Evolutionary conservation across 179 eudicot species (phyloP), one percentile per base, ranked within the genome.

Genomic region (Beta lomatogona): DNA sequence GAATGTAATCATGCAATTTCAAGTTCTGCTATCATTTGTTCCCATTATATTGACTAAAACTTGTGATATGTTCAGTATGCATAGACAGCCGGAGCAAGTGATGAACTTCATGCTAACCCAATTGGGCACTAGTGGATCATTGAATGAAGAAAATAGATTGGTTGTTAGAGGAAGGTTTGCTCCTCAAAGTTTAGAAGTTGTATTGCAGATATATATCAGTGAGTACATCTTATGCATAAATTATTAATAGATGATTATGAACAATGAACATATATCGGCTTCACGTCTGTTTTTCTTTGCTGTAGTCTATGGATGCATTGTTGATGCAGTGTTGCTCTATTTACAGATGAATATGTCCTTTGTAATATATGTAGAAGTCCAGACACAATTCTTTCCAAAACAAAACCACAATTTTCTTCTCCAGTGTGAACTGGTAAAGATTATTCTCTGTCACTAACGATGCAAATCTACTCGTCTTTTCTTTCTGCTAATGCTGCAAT

Each of bases 61-160:
- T 22, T 48, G 58, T 48, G 61, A 31, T 66, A 53, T 71, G 73
- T 63, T 73, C 89, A 86, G 89, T 76, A 84, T 89, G 87, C 87
- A 82, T 75, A 88, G 91, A 81, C 85, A 85, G 75, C 87, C 87
- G 41, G 88, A 86, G 73, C 89, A 88, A 71, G 85, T 83, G 18
- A 82, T 87, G 85, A 79, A 61, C 48, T 90, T 89, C 84, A 58
- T 90, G 77, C 73, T 84, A 0, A 81, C 85, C 85, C 83, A 87
- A 77, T 45, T 87, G 75, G 86, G 86, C 28, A 85, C 90, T 76
- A 80, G 78, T 82, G 91, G 91, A 21, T 87, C 91, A 54, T 75
- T 90, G 22, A 89, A 88, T 82, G 85, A 81, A 59, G 85, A 88
- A 28, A 83, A 76, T 58, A 85, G 89, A 79, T 77, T 88, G 71